Percentiles rank a stretch among this genome's conserved stretches.
Evolutionary conservation across 345 rosid genomes (phyloP).

Genomic region (Clausena lansium): DNA sequence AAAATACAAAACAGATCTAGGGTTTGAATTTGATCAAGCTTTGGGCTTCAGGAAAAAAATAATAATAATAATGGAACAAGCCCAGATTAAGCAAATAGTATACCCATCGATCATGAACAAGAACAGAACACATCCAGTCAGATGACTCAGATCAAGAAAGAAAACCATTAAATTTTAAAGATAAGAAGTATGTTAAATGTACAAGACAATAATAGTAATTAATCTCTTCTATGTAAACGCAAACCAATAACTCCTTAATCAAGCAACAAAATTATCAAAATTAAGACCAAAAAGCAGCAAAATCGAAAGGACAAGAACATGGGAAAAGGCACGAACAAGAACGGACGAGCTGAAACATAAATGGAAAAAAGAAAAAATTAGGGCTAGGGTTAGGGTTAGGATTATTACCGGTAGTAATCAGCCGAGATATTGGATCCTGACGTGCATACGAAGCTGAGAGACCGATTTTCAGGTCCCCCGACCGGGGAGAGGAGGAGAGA

Average conservation of each 20-base stretch:
- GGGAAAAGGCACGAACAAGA: neutral
- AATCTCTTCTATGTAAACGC: neutral
- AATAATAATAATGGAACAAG: neutral
- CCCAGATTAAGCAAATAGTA: constrained; percentile 6
- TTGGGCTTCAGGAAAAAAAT: constrained; percentile 5
- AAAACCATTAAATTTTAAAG: neutral
- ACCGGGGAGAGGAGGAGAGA: neutral
- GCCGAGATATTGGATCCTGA: constrained; percentile 9
- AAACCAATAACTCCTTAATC: neutral
- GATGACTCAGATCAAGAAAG: neutral
- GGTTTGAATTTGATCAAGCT: constrained; percentile 16
- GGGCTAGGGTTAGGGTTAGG: constrained; percentile 2
- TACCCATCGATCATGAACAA: neutral
- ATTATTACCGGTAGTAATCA: constrained; percentile 10
- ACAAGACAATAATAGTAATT: neutral
- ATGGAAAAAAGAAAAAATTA: neutral
- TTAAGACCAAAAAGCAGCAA: neutral
- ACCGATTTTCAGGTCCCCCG: constrained; percentile 12
- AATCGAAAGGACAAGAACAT: neutral
- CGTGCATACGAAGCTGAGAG: constrained; percentile 14
- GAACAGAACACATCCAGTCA: constrained; percentile 1
- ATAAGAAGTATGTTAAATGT: neutral
- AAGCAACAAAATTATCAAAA: neutral
- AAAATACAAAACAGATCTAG: neutral
- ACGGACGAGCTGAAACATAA: too few relatives aligned